Conservation (phyloP, 371 early-diverging fungal genomes). For the Mucor circinelloides region DNA sequence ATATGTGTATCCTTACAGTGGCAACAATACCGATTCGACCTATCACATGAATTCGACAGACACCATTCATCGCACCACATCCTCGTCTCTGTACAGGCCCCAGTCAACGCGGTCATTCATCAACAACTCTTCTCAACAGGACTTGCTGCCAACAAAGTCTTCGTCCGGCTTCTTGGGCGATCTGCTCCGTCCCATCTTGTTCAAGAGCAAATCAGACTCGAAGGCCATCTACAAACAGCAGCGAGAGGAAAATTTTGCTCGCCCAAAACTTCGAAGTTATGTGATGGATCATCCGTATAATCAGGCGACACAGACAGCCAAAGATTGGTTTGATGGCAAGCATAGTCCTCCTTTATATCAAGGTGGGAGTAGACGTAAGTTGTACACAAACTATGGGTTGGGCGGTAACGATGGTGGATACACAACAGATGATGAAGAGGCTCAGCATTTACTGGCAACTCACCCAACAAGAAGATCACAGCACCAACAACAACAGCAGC, state of each 20-base stretch:
- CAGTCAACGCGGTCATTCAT: constrained; percentile 30
- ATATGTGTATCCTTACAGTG: constrained; percentile 49
- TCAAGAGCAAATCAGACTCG: constrained; percentile 15
- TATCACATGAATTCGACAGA: constrained; percentile 18
- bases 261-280: constrained; percentile 25
- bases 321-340: constrained; percentile 4
- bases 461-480: neutral
- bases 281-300: constrained; percentile 18
- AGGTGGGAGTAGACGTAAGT: neutral
- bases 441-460: constrained; percentile 22
- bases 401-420: constrained; percentile 23
- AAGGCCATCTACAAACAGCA: constrained; percentile 3
- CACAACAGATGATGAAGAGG: constrained; percentile 48
- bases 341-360: constrained; percentile 6
- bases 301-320: neutral
- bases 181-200: constrained; percentile 15
- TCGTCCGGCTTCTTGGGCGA: constrained; percentile 15
- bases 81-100: constrained; percentile 24
- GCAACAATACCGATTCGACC: constrained; percentile 16
- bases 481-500: neutral
- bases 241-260: constrained; percentile 3
- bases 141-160: neutral
- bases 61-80: constrained; percentile 10
- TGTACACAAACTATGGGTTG: constrained; percentile 15
- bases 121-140: neutral